These are phyloP conservation scores for Aspergillus transmontanensis DNA, from an alignment of 2,329 filamentous ascomycete species.

Conservation along the genomic window DNA sequence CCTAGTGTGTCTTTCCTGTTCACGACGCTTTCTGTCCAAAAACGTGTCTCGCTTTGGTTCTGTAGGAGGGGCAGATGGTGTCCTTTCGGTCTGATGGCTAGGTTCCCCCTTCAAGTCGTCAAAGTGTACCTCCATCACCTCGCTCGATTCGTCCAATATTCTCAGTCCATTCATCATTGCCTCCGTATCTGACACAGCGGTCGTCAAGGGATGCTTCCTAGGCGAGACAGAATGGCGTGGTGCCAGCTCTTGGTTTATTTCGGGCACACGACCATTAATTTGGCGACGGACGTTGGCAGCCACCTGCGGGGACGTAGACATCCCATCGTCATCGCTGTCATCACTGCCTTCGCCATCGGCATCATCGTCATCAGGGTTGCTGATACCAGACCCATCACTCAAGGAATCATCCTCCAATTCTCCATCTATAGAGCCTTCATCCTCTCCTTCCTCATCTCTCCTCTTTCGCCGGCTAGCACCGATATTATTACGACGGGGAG, in stretches of 20 bases:
- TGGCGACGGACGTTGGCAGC: conserved; percentile 26
- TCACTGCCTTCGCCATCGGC: conserved; percentile 63
- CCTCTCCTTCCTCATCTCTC: conserved; percentile 52
- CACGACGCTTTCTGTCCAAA: conserved; percentile 73
- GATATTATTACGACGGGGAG: conserved; percentile 46
- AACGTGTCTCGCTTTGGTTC: conserved; percentile 56
- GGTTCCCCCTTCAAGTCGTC: conserved; percentile 45
- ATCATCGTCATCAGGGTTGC: conserved; percentile 61
- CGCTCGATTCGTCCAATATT: conserved; percentile 43
- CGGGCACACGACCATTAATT: conserved; percentile 31
- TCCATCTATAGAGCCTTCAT: conserved; percentile 52
- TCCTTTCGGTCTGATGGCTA: conserved; percentile 33
- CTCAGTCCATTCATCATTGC: conserved; percentile 63
- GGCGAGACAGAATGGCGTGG: conserved; percentile 37
- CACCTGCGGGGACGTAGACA: conserved; percentile 29
- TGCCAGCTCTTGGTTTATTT: conserved; percentile 32
- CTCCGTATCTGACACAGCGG: conserved; percentile 58
- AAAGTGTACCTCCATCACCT: conserved; percentile 52
- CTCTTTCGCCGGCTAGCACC: conserved; percentile 48
- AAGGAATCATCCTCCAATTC: conserved; percentile 63
- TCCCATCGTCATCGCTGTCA: conserved; percentile 56
- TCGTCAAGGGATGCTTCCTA: conserved; percentile 35
- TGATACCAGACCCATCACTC: conserved; percentile 62
- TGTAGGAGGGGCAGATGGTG: conserved; percentile 43
- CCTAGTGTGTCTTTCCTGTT: conserved; percentile 89